Conservation (phyloP, 169 alveolate species). For the Plasmodium chabaudi region DNA sequence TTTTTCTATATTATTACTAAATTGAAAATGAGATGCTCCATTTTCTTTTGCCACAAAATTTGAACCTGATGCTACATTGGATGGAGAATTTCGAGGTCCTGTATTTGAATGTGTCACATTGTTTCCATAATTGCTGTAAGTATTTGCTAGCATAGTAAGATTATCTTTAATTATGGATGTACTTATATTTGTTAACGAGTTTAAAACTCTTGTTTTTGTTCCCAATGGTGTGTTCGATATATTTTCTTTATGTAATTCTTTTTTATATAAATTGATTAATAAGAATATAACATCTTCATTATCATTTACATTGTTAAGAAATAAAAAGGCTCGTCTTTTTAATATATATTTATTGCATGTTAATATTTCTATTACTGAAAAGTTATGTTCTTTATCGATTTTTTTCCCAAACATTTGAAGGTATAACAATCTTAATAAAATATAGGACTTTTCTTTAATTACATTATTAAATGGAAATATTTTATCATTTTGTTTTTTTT, state of each 20-base stretch:
- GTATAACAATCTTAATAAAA: slow-evolving; percentile 25
- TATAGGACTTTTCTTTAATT: slow-evolving; percentile 32
- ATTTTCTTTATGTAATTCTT: slow-evolving; percentile 33
- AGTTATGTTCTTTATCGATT: slow-evolving; percentile 52
- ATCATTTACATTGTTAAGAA: slow-evolving; percentile 24
- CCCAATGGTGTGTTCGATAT: background rate
- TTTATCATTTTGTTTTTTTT: slow-evolving; percentile 19
- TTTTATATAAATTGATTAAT: slow-evolving; percentile 34
- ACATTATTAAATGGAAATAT: slow-evolving; percentile 19
- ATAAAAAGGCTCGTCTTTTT: slow-evolving; percentile 51
- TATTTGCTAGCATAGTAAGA: background rate
- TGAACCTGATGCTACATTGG: background rate
- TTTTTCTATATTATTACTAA: background rate
- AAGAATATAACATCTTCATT: slow-evolving; percentile 37
- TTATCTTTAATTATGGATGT: slow-evolving; percentile 15
- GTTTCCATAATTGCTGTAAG: background rate
- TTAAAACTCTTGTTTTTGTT: background rate
- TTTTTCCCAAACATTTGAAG: slow-evolving; percentile 66
- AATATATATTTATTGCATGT: slow-evolving; percentile 46
- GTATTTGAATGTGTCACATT: background rate
- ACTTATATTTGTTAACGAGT: slow-evolving; percentile 25
- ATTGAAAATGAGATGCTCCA: background rate
- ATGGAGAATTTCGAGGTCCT: background rate
- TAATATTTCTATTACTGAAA: slow-evolving; percentile 43
- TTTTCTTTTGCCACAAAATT: background rate